A percentile compares a stretch with the other conserved stretches of the same genome.
Conservation (phyloP, 345 rosid genomes). For the Populus deltoides region DNA sequence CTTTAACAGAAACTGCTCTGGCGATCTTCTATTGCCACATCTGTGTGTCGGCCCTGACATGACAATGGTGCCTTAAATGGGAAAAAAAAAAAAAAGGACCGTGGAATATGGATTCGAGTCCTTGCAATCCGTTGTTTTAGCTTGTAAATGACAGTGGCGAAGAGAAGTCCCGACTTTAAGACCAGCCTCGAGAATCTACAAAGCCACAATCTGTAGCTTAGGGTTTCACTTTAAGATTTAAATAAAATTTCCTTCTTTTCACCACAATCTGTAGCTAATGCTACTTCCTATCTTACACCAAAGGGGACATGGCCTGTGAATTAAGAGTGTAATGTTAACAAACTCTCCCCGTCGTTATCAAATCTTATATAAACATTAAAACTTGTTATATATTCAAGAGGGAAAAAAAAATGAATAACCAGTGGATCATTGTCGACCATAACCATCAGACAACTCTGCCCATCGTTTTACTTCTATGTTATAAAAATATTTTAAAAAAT, state of each 20-base stretch:
- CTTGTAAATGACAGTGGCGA: slow-evolving; percentile 22
- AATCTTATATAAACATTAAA: too few species aligned
- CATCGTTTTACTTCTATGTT: too few species aligned
- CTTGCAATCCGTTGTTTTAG: background rate
- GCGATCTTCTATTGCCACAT: slow-evolving; percentile 13
- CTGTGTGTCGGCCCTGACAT: slow-evolving; percentile 19
- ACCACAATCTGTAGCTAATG: too few species aligned
- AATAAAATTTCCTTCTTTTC: background rate
- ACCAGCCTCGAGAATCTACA: slow-evolving; percentile 43
- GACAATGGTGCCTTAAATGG: background rate
- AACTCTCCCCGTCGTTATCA: too few species aligned
- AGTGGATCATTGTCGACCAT: background rate
- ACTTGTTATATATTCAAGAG: too few species aligned
- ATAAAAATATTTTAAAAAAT: too few species aligned
- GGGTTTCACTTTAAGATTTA: background rate
- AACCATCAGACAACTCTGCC: too few species aligned
- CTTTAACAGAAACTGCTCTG: slow-evolving; percentile 31
- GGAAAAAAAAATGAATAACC: background rate
- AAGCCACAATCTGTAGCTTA: slow-evolving; percentile 10
- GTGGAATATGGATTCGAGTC: background rate
- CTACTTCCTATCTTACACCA: background rate
- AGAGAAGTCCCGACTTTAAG: slow-evolving; percentile 32
- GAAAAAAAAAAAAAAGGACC: background rate
- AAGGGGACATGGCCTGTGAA: background rate
- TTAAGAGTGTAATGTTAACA: slow-evolving; percentile 10